Percentiles rank a stretch among this genome's conserved stretches.
Conservation (phyloP, 805 yeast genomes). For the Wickerhamiella bombiphila region DNA sequence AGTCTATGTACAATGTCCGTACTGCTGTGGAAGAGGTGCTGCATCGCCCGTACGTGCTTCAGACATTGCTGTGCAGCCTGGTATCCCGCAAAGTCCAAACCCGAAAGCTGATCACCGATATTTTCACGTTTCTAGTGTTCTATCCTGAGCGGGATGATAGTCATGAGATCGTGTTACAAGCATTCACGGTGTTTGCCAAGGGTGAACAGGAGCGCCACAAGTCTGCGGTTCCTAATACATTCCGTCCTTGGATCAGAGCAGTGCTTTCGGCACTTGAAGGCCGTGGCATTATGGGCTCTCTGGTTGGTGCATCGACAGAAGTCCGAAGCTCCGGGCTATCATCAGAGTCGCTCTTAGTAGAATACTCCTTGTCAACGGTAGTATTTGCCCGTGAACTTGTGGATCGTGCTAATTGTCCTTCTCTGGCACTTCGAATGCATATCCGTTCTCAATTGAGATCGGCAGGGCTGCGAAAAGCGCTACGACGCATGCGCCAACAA, state of each 20-base stretch:
- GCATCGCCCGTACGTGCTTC: constrained; percentile 31
- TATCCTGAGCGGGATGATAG: constrained; percentile 25
- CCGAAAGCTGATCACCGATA: constrained; percentile 65
- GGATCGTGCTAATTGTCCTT: constrained; percentile 17
- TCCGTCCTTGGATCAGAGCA: constrained; percentile 56
- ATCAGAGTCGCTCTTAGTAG: constrained; percentile 49
- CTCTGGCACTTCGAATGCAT: constrained; percentile 31
- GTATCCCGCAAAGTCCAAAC: constrained; percentile 63
- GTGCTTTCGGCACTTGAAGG: constrained; percentile 64
- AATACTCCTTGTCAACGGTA: constrained; percentile 58
- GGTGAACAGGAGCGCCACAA: constrained; percentile 1
- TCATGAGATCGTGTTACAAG: constrained; percentile 42
- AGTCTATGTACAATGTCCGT: constrained; percentile 51
- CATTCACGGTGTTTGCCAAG: constrained; percentile 26
- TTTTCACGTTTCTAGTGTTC: constrained; percentile 43
- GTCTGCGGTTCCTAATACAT: constrained; percentile 31
- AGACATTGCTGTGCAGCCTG: constrained; percentile 56
- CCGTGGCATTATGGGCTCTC: constrained; percentile 75
- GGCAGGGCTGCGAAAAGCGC: constrained; percentile 39
- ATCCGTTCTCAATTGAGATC: constrained; percentile 46
- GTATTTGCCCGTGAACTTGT: constrained; percentile 51
- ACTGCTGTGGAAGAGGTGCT: constrained; percentile 46
- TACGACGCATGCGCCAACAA: constrained; percentile 33
- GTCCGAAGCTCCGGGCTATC: constrained; percentile 24
- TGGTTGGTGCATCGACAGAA: constrained; percentile 87